phyloP scores from a whole-genome alignment of 129 eudicot genomes.

The Flaveria linearis region DNA sequence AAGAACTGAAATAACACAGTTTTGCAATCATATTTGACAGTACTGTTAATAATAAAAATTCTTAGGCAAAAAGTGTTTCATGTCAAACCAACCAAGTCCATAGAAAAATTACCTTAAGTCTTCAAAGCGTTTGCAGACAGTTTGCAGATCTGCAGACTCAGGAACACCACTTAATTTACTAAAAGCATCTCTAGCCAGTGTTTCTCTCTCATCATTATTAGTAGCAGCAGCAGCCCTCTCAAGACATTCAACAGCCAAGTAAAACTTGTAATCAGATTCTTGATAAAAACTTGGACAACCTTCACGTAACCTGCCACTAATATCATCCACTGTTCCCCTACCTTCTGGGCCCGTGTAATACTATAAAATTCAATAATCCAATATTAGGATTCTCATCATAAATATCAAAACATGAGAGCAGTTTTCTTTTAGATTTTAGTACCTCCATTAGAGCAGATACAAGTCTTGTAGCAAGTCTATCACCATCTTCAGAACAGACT shows the following conservation, averaged over 20 bases:
- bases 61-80: not conserved
- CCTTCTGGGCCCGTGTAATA: slow-evolving; percentile 98
- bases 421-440: not conserved
- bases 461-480: slow-evolving; percentile 80
- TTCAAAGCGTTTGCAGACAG: slow-evolving; percentile 93
- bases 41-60: not conserved
- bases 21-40: slow-evolving; percentile 6
- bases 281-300: slow-evolving; percentile 98
- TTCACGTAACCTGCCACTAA: slow-evolving; percentile 79
- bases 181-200: slow-evolving; percentile 89
- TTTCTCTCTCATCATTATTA: slow-evolving; percentile 68
- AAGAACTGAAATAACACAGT: not conserved
- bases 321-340: slow-evolving; percentile 97
- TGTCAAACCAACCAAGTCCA: not conserved
- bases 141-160: slow-evolving; percentile 91
- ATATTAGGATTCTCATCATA: slow-evolving; percentile 30
- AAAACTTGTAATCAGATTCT: slow-evolving; percentile 93
- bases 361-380: slow-evolving; percentile 46
- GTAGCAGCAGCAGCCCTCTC: slow-evolving; percentile 90
- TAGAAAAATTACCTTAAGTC: slow-evolving; percentile 62
- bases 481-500: slow-evolving; percentile 95
- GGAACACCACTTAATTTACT: slow-evolving; percentile 84
- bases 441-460: slow-evolving; percentile 97
- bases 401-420: not conserved
- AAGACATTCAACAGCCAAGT: slow-evolving; percentile 93